Evolutionary conservation across 129 eudicot species (phyloP).

Genomic region (Mikania micrantha): DNA sequence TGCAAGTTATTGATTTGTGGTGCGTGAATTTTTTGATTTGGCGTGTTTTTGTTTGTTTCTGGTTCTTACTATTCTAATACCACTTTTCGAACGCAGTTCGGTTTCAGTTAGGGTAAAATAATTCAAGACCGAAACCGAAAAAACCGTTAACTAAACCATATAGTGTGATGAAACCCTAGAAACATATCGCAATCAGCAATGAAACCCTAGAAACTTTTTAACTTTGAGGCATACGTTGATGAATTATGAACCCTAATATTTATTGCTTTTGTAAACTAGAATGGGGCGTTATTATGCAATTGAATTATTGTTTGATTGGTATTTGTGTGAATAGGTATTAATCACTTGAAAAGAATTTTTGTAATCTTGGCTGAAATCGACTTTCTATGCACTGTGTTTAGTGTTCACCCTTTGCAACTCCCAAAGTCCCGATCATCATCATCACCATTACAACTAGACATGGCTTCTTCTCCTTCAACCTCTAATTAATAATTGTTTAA

Average conservation of each 20-base stretch:
- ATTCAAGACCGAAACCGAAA: too few species aligned
- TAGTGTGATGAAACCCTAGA: too few species aligned
- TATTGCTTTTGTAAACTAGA: neutral
- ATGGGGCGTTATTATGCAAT: neutral
- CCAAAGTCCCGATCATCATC: neutral
- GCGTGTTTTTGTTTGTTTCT: too few species aligned
- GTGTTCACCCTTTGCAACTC: neutral
- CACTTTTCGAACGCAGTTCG: too few species aligned
- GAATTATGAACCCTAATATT: neutral
- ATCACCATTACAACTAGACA: neutral
- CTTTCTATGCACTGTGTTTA: neutral
- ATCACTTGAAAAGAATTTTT: too few species aligned
- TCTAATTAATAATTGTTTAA: neutral
- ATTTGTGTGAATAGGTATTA: neutral
- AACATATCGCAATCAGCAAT: neutral
- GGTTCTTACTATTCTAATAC: too few species aligned
- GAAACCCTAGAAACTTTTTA: conserved; percentile 12
- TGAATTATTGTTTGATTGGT: neutral
- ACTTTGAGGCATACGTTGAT: neutral
- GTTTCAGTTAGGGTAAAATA: too few species aligned
- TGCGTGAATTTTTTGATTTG: too few species aligned
- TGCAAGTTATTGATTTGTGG: too few species aligned
- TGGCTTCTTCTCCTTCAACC: neutral
- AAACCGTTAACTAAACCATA: too few species aligned
- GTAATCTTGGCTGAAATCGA: too few species aligned